Evolutionary conservation across 257 asterid species (phyloP).

Genomic region (Solanum pennellii): DNA sequence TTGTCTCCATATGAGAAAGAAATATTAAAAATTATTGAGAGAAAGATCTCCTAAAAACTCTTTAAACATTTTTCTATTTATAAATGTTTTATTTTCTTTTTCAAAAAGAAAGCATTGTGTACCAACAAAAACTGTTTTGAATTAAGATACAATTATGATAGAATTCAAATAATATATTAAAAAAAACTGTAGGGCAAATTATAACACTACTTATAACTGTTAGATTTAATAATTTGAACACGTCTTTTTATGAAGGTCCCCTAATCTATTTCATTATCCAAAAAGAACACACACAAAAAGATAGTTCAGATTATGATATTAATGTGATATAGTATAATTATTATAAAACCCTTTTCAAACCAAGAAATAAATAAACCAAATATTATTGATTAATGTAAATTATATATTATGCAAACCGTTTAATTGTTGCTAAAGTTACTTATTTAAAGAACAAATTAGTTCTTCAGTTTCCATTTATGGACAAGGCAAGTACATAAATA

Average conservation of each 20-base stretch:
- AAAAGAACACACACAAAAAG: neutral
- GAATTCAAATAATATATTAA: too few relatives aligned
- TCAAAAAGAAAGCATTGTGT: too few relatives aligned
- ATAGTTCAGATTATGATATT: neutral
- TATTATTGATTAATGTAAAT: neutral
- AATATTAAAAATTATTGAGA: too few relatives aligned
- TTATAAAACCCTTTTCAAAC: neutral
- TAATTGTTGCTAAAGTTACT: neutral
- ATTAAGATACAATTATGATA: too few relatives aligned
- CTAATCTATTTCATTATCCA: neutral
- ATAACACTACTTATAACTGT: neutral
- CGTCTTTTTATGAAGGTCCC: neutral
- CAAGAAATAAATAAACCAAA: neutral
- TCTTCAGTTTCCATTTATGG: neutral
- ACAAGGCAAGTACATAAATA: neutral
- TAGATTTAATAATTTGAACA: neutral
- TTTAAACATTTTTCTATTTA: too few relatives aligned
- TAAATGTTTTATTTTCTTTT: too few relatives aligned
- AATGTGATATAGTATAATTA: neutral
- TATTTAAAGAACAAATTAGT: neutral
- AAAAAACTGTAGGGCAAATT: neutral
- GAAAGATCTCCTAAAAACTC: too few relatives aligned
- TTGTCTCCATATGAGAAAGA: neutral
- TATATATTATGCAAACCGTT: neutral
- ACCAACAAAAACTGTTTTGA: too few relatives aligned